Evolutionary conservation across 768 basidiomycete species (phyloP).

Genomic region (Dentipellis sp.): DNA sequence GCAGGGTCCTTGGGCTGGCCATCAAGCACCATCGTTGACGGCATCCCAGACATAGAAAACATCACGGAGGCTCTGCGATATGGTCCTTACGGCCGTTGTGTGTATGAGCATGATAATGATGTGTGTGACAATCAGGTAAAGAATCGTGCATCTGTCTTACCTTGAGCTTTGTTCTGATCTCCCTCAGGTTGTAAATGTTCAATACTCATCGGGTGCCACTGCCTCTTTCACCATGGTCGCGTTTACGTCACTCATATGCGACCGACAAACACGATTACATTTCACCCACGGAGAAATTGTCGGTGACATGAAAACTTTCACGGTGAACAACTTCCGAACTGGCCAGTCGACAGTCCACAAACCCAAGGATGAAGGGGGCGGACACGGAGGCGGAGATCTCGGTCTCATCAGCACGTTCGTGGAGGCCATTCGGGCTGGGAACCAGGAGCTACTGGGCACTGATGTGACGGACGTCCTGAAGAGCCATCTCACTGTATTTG

Average conservation of each 20-base stretch:
- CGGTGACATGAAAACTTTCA: slow-evolving; percentile 75
- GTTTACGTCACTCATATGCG: slow-evolving; percentile 68
- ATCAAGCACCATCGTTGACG: slow-evolving; percentile 59
- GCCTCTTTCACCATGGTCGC: slow-evolving; percentile 89
- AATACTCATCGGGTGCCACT: slow-evolving; percentile 74
- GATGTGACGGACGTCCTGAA: slow-evolving; percentile 59
- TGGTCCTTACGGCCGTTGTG: slow-evolving; percentile 74
- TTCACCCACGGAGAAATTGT: slow-evolving; percentile 84
- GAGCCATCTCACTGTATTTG: slow-evolving; percentile 81
- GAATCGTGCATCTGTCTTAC: not conserved
- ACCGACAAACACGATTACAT: slow-evolving; percentile 77
- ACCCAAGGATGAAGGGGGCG: slow-evolving; percentile 53
- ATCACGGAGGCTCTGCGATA: slow-evolving; percentile 59
- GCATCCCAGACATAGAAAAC: slow-evolving; percentile 81
- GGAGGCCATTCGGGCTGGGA: slow-evolving; percentile 55
- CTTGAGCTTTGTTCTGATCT: not conserved
- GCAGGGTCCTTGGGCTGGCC: slow-evolving; percentile 57
- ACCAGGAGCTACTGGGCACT: slow-evolving; percentile 60
- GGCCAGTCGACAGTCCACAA: slow-evolving; percentile 31
- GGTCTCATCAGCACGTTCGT: slow-evolving; percentile 73
- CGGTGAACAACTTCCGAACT: slow-evolving; percentile 68
- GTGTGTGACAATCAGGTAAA: slow-evolving; percentile 78
- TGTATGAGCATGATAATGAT: slow-evolving; percentile 79
- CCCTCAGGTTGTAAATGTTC: slow-evolving; percentile 72
- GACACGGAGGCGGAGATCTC: slow-evolving; percentile 78